Evolutionary conservation across 352 stramenopile species (phyloP), one percentile per base, ranked within the genome.

Genomic region (Blastocystis sp.): DNA sequence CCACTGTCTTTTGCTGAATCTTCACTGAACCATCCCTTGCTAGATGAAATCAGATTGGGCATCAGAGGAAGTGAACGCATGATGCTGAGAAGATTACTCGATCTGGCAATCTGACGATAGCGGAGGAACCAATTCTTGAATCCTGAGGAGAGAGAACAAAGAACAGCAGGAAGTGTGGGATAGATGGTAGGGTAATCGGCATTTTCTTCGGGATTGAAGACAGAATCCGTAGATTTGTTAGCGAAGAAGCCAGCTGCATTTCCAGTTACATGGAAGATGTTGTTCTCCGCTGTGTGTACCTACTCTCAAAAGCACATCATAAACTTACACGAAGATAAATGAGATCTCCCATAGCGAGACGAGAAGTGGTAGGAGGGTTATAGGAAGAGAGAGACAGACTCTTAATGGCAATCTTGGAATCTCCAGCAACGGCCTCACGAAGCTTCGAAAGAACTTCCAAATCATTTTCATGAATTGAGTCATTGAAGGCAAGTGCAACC

Each of bases 261-360:
- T 57, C 77, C 77, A 9, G 77, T 88, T 27, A 88, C 73, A 53
- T 88, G 77, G 54, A 88, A 76, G 19, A 88, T 59, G 58, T 77
- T 77, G 58, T 88, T 77, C 62, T 88, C 77, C 3, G 19, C 27
- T n/a, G 77, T 88, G 35, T 73, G 58, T 42, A 88, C 59, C 77
- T 88, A 88, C 17, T 30, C 11, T 24, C 15, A 78, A 58, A 42
- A 35, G 7, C 19, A 1, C 9, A 11, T 1, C 6, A 33, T 5
- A 48, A 4, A 19, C 48, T 48, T 88, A 88, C 77, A n/a, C 77
- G 77, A 24, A 88, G 77, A 53, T 88, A 88, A 19, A 88, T 78
- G n/a, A 88, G 40, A 24, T 88, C 77, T 33, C 77, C 77, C 58
- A 88, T 54, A 24, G 62, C 58, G 11, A 40, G n/a, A 42, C 77